Base-by-base conservation (phyloP, 2,329 filamentous ascomycete genomes). In the Cladophialophora psammophila region DNA sequence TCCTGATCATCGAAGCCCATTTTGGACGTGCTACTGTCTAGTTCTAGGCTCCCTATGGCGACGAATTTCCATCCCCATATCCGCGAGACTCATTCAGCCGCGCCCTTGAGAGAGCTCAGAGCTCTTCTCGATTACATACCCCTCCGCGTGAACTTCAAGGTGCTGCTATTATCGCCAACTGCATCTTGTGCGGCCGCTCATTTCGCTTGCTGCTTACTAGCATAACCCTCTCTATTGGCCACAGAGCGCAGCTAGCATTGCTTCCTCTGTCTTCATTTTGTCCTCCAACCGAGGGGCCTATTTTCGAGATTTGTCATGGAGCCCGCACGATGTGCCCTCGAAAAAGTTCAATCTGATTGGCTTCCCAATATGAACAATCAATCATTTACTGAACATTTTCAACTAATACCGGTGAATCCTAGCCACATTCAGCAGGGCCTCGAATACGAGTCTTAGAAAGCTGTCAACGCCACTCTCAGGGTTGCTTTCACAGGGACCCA, bases 401-500 rank as follows among this genome's bases (percentile, higher is more conserved):
- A 12, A 20, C 8, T 48, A 26, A 35, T 10, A 6, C 40, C 38
- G 13, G 36, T 12, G 32, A 48, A 8, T 18, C 57, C n/a, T 13
- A 34, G 18, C 34, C 26, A 20, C 12, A 59, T 40, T 13, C 38
- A 35, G 26, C 57, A 59, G 35, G 20, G 9, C 8, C 18, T 48
- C n/a, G 35, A 31, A 40, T n/a, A 7, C 36, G 15, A 26, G 26
- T 89, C 89, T 71, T 76, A 82, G 54, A 75, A 82, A 31, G 87
- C 87, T 5, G 82, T 84, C 0, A 76, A 77, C 31, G 85, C 83
- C 1, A 80, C 84, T 3, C 81, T 80, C 52, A 79, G 80, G 5
- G 80, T 89, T 68, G 84, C 89, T 75, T 89, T 87, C 77, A 79
- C 82, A 1, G 75, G 69, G 1, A 75, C 75, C 1, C 75, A 78